Evolutionary conservation across 495 filamentous ascomycete species (phyloP), one percentile per base, ranked within the genome.

Genomic region (Tetracladium setigerum): DNA sequence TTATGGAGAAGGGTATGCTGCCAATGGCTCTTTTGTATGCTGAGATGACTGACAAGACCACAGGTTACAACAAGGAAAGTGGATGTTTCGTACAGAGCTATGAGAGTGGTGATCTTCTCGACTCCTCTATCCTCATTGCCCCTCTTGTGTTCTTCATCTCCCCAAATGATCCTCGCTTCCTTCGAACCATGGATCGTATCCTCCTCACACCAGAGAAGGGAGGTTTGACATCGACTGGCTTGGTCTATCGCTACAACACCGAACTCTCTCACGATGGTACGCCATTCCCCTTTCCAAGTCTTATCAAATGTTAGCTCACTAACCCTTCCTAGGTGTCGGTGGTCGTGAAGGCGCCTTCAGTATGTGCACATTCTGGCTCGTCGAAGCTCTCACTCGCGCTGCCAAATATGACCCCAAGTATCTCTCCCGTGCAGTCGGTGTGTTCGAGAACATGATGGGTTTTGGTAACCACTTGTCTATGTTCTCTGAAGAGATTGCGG

Each of bases 361-460:
- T 58, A 86, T 87, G 82, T 83, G 82, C 49, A 87, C 82, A 0
- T 87, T 85, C 62, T 86, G 83, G 83, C 73, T 86, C 4, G 79
- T 86, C 3, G 83, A 86, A 59, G 81, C 83, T n/a, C 68, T 87
- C 65, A 83, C 82, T 18, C 71, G 83, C 32, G 83, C 77, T 14
- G 71, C 74, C 40, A 72, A 78, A n/a, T 77, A 83, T 51, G 80
- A 86, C 53, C 67, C 70, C 8, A 73, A 77, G 36, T 82, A 86
- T 44, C 66, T 79, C 30, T 69, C 71, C 33, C 70, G 75, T 7
- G 83, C 83, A 13, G 67, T 84, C 47, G 78, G 77, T 42, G 66
- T 83, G 30, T 87, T 86, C 53, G 83, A 87, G 65, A 86, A 85
- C 59, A 80, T 86, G 67, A 65, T 87, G 33, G 73, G 69, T 49